These are phyloP conservation scores for Leishmania aethiopica DNA, from an alignment of 208 protist genomes.

Conservation along the genomic window DNA sequence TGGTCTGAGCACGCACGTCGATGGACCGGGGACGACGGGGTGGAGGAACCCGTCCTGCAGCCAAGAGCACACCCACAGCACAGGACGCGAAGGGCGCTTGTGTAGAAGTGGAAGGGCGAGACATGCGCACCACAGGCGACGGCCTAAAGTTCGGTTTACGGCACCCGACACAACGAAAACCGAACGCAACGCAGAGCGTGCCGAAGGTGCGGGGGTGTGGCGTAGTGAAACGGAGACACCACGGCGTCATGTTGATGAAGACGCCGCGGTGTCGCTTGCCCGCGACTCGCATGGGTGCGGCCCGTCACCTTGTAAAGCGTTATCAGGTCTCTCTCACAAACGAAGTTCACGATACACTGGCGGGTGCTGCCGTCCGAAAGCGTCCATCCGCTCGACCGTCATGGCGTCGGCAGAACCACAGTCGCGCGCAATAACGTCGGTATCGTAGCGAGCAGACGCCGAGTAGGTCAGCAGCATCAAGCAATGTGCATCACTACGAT, in stretches of 20 bases:
- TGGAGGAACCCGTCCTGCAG: neutral
- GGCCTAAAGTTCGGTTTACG: neutral
- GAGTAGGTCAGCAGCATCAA: constrained; percentile 6
- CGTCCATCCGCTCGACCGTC: neutral
- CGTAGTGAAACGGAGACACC: neutral
- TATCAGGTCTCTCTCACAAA: constrained; percentile 7
- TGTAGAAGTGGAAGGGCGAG: neutral
- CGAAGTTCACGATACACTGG: constrained; percentile 15
- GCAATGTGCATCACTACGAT: neutral
- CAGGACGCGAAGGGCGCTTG: neutral
- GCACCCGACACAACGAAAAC: neutral
- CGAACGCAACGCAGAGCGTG: neutral
- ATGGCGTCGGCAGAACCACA: constrained; percentile 7
- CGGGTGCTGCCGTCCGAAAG: neutral
- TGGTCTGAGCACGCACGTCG: neutral
- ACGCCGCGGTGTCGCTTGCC: neutral
- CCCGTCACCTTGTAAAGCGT: neutral
- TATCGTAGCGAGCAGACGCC: neutral
- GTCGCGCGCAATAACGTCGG: constrained; percentile 4
- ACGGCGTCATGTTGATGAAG: neutral
- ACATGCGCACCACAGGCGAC: neutral
- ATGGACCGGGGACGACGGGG: neutral
- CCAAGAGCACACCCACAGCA: neutral
- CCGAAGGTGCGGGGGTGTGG: neutral
- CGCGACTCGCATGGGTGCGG: neutral